Conservation (phyloP, 1,284 basidiomycete species). For the Boletus smithii region DNA sequence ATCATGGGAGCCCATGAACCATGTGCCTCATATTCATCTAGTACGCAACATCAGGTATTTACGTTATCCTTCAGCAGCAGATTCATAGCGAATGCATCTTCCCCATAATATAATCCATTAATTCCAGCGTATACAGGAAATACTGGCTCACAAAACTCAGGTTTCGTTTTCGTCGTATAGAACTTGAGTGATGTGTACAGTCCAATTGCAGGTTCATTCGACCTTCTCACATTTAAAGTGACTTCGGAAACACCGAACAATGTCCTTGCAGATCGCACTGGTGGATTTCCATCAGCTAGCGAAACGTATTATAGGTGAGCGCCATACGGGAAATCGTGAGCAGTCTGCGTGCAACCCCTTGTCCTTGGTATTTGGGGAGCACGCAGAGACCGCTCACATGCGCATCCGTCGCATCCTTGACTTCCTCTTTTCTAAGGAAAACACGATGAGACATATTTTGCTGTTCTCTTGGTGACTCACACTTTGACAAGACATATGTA, state of each 20-base stretch:
- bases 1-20: too few relatives aligned
- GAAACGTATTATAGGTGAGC: neutral
- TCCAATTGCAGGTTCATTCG: slow-evolving; percentile 9
- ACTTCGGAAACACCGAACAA: slow-evolving; percentile 3
- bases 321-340: slow-evolving; percentile 7
- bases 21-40: too few relatives aligned
- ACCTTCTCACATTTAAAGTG: slow-evolving; percentile 7
- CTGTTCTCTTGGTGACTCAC: neutral
- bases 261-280: slow-evolving; percentile 6
- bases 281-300: neutral
- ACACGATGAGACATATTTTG: neutral
- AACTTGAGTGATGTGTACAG: slow-evolving; percentile 10
- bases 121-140: neutral
- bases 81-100: slow-evolving; percentile 6
- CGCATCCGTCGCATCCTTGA: neutral
- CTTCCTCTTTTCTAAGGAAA: slow-evolving; percentile 4
- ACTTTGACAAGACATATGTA: slow-evolving; percentile 10
- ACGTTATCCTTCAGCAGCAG: slow-evolving; percentile 4
- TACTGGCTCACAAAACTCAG: slow-evolving; percentile 1
- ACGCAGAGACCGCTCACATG: slow-evolving; percentile 10
- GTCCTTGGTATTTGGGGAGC: slow-evolving; percentile 7
- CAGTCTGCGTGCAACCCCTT: slow-evolving; percentile 5
- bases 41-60: neutral
- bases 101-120: neutral
- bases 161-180: neutral